Percentiles rank a stretch among this genome's conserved stretches.
Conservation (phyloP, 768 basidiomycete species). For the Rhizopogon roseolus region DNA sequence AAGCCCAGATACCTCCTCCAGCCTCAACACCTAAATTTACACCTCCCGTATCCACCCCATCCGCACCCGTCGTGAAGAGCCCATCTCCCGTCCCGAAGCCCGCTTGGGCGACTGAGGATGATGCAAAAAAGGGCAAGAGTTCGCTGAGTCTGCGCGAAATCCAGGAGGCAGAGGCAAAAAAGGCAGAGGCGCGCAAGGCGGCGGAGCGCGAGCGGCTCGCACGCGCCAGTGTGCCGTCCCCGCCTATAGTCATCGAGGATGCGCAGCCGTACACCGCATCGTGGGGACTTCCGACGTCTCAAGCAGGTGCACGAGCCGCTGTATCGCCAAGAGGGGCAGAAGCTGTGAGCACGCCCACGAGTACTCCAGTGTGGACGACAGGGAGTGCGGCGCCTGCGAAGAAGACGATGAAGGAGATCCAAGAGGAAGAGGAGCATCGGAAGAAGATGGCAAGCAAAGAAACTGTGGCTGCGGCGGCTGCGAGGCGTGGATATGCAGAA, state of each 20-base stretch:
- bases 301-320: constrained; percentile 51
- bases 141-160: constrained; percentile 83
- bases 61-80: constrained; percentile 12
- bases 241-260: constrained; percentile 44
- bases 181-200: constrained; percentile 69
- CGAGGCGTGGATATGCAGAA: constrained; percentile 76
- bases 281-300: constrained; percentile 87
- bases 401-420: constrained; percentile 98
- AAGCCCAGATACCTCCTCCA: constrained; percentile 13
- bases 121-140: constrained; percentile 50
- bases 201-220: constrained; percentile 64
- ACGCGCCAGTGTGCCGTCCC: constrained; percentile 37
- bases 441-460: constrained; percentile 67
- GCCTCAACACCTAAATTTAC: constrained; percentile 14
- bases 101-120: constrained; percentile 69
- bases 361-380: constrained; percentile 69
- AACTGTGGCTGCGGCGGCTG: constrained; percentile 47
- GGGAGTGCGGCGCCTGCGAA: constrained; percentile 54
- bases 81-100: constrained; percentile 36
- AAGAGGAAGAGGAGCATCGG: constrained; percentile 91
- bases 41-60: constrained; percentile 1
- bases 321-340: constrained; percentile 39
- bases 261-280: constrained; percentile 61
- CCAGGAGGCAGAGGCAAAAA: constrained; percentile 87
- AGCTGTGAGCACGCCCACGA: constrained; percentile 20